Percentiles rank a stretch among this genome's conserved stretches.
These are phyloP conservation scores for Monascus purpureus DNA, from an alignment of 495 filamentous ascomycete genomes.

Conservation along the genomic window DNA sequence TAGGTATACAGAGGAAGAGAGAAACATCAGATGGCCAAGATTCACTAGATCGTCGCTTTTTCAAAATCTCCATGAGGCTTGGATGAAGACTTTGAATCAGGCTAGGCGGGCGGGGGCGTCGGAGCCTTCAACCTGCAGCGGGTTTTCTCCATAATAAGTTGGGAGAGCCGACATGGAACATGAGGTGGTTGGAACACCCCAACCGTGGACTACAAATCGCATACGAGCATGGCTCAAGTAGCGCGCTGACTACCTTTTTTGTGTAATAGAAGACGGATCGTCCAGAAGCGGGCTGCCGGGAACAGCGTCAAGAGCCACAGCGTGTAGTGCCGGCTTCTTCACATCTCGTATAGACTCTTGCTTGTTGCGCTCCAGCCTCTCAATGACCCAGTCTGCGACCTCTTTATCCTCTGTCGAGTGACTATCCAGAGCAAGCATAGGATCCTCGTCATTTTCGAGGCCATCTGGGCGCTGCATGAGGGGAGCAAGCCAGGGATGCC, in stretches of 20 bases:
- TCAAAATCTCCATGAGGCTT: too few relatives aligned
- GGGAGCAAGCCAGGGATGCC: conserved; percentile 74
- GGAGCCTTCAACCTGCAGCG: too few relatives aligned
- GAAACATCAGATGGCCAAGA: too few relatives aligned
- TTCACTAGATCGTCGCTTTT: too few relatives aligned
- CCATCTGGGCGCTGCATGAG: conserved; percentile 77
- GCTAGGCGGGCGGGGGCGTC: too few relatives aligned
- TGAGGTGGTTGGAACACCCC: too few relatives aligned
- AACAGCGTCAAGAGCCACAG: conserved; percentile 56
- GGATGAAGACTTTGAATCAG: too few relatives aligned
- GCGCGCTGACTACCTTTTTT: too few relatives aligned
- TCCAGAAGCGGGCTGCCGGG: conserved; percentile 21
- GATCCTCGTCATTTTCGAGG: conserved; percentile 54
- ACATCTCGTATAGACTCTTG: conserved; percentile 31
- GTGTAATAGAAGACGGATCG: conserved; percentile 7
- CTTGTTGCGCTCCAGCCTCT: conserved; percentile 47
- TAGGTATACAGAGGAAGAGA: too few relatives aligned
- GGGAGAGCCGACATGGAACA: too few relatives aligned
- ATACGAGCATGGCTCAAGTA: background rate
- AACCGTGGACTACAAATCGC: too few relatives aligned
- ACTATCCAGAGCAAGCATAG: background rate
- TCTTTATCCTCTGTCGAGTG: conserved; percentile 51
- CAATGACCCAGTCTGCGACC: conserved; percentile 73
- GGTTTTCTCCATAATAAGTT: too few relatives aligned
- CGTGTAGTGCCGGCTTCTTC: conserved; percentile 61